These are phyloP conservation scores for Mayamaea pseudoterrestris DNA, from an alignment of 108 stramenopile species.

Conservation along the genomic window DNA sequence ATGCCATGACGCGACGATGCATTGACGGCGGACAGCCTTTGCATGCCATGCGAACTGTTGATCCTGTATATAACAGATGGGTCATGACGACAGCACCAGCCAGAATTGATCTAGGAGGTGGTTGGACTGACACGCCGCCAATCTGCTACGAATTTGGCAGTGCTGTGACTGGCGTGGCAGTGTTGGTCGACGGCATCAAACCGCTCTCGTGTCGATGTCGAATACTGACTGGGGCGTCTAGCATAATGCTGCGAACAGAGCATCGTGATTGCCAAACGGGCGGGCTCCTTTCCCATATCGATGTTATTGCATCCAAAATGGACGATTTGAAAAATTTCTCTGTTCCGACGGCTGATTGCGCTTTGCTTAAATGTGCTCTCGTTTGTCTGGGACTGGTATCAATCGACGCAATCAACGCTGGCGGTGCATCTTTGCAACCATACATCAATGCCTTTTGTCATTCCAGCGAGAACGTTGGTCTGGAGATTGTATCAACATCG, in stretches of 20 bases:
- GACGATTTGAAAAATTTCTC: slow-evolving; percentile 35
- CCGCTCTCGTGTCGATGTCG: slow-evolving; percentile 61
- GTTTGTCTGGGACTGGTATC: slow-evolving; percentile 36
- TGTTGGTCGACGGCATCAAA: slow-evolving; percentile 33
- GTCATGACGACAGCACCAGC: slow-evolving; percentile 55
- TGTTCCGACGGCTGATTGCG: slow-evolving; percentile 44
- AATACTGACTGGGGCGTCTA: slow-evolving; percentile 16
- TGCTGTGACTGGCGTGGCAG: slow-evolving; percentile 57
- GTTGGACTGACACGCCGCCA: slow-evolving; percentile 86
- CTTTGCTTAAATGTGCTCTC: slow-evolving; percentile 60
- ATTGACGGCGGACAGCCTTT: slow-evolving; percentile 12
- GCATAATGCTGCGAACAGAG: slow-evolving; percentile 44
- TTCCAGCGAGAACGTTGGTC: slow-evolving; percentile 25
- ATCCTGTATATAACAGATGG: slow-evolving; percentile 12
- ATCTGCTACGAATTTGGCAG: slow-evolving; percentile 69
- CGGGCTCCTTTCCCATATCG: background rate
- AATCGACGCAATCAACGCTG: slow-evolving; percentile 11
- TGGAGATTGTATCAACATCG: slow-evolving; percentile 57
- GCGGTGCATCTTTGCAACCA: slow-evolving; percentile 29
- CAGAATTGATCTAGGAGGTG: slow-evolving; percentile 74
- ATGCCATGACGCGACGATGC: slow-evolving; percentile 28
- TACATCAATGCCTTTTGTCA: slow-evolving; percentile 42
- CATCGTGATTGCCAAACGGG: slow-evolving; percentile 16
- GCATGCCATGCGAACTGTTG: background rate
- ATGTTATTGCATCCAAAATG: slow-evolving; percentile 8